Evolutionary conservation across 2,329 filamentous ascomycete genomes (phyloP).

Genomic region (Herpotrichia juniperi): DNA sequence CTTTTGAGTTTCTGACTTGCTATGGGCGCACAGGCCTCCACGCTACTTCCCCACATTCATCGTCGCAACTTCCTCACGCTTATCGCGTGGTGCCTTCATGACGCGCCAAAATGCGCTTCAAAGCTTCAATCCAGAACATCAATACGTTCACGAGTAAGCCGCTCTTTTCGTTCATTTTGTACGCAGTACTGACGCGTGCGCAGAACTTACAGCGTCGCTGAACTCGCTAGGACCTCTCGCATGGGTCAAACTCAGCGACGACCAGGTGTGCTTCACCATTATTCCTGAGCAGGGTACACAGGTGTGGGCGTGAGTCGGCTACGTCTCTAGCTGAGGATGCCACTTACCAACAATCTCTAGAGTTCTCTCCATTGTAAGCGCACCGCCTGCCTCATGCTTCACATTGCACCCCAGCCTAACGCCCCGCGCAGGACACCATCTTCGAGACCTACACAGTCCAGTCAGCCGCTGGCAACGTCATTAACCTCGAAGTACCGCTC

Average conservation of each 20-base stretch:
- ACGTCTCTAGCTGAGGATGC: constrained; percentile 14
- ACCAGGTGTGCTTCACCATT: constrained; percentile 90
- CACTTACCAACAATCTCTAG: constrained; percentile 36
- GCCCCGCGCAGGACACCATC: constrained; percentile 71
- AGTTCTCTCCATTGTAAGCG: constrained; percentile 50
- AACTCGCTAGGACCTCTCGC: constrained; percentile 78
- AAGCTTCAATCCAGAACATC: constrained; percentile 58
- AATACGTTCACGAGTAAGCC: constrained; percentile 59
- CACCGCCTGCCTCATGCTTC: constrained; percentile 23
- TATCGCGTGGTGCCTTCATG: neutral
- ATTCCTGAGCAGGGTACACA: constrained; percentile 94
- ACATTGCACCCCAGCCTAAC: constrained; percentile 17
- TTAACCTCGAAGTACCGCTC: constrained; percentile 96
- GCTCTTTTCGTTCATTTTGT: neutral
- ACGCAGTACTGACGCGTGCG: neutral
- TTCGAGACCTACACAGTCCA: constrained; percentile 89
- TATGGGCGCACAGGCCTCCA: too few species aligned
- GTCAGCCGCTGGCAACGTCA: constrained; percentile 85
- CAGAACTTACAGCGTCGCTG: constrained; percentile 68
- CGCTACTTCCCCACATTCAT: too few species aligned
- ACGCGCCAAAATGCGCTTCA: constrained; percentile 56
- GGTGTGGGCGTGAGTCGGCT: constrained; percentile 81
- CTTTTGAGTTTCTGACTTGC: too few species aligned
- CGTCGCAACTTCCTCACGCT: too few species aligned
- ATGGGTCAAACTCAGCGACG: constrained; percentile 88